phyloP scores from a whole-genome alignment of 2,329 filamentous ascomycete genomes.

The Exophiala phaeomuriformis region DNA sequence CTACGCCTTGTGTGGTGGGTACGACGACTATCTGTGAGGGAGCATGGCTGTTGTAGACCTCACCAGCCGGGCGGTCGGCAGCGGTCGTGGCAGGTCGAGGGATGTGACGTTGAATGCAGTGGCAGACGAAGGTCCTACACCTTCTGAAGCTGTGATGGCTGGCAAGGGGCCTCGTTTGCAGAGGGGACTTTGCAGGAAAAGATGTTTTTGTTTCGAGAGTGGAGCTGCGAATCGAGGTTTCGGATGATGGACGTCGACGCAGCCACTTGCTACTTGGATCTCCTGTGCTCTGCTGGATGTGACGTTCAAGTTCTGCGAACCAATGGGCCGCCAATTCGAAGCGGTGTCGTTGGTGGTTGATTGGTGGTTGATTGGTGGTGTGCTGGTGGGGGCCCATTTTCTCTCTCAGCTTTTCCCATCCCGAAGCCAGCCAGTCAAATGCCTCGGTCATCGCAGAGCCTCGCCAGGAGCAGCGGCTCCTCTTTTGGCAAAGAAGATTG shows the following conservation, averaged over 20 bases:
- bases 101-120: no score
- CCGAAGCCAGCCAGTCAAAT: no score
- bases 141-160: no score
- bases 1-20: slow-evolving; percentile 32
- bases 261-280: not conserved
- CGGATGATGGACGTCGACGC: not conserved
- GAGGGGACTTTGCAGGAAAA: not conserved
- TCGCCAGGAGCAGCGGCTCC: no score
- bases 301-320: not conserved
- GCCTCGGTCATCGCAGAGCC: no score
- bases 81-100: slow-evolving; percentile 3
- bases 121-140: no score
- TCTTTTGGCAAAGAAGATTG: not conserved
- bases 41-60: slow-evolving; percentile 16
- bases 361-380: not conserved
- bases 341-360: not conserved
- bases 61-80: not conserved
- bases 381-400: not conserved
- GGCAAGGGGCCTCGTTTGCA: no score
- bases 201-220: not conserved
- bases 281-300: not conserved
- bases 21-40: slow-evolving; percentile 23
- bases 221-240: not conserved
- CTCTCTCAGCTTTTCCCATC: no score
- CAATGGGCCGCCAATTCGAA: not conserved